A percentile compares a stretch with the other conserved stretches of the same genome.
phyloP scores from a whole-genome alignment of 768 basidiomycete species.

The Tulasnella calospora region DNA sequence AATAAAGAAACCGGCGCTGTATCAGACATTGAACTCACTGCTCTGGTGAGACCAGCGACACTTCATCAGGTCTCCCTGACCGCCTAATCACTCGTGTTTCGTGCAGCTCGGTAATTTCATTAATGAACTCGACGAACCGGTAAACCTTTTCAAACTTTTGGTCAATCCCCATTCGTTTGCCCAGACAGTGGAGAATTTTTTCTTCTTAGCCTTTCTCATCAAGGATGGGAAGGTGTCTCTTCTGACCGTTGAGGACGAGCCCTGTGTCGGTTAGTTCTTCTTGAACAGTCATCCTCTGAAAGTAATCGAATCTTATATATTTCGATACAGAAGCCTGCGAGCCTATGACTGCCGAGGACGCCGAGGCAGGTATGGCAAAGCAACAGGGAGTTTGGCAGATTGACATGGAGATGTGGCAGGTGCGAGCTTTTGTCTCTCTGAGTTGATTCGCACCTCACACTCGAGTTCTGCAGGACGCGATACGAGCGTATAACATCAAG shows the following conservation, averaged over 20 bases:
- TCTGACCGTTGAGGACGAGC: conserved; percentile 47
- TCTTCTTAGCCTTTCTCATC: conserved; percentile 90
- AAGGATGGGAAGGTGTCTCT: conserved; percentile 76
- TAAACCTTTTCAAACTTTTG: conserved; percentile 83
- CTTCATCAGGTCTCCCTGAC: neutral
- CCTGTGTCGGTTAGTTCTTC: neutral
- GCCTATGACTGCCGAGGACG: conserved; percentile 59
- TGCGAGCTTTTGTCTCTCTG: conserved; percentile 36
- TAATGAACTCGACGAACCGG: conserved; percentile 28
- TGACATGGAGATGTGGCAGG: conserved; percentile 86
- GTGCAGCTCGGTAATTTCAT: conserved; percentile 8
- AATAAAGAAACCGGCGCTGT: neutral
- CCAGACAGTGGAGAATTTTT: conserved; percentile 94
- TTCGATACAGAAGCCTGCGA: conserved; percentile 53
- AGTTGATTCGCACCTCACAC: neutral
- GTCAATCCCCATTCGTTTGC: conserved; percentile 87
- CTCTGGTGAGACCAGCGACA: neutral
- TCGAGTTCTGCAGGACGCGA: conserved; percentile 44
- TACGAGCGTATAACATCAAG: conserved; percentile 76
- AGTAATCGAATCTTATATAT: neutral
- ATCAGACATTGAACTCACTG: conserved; percentile 1
- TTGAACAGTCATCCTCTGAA: neutral
- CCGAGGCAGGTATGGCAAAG: conserved; percentile 58
- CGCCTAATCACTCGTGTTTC: neutral
- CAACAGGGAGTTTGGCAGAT: conserved; percentile 88